Evolutionary conservation across 1,284 basidiomycete species (phyloP).

Genomic region (Cerrena zonata): DNA sequence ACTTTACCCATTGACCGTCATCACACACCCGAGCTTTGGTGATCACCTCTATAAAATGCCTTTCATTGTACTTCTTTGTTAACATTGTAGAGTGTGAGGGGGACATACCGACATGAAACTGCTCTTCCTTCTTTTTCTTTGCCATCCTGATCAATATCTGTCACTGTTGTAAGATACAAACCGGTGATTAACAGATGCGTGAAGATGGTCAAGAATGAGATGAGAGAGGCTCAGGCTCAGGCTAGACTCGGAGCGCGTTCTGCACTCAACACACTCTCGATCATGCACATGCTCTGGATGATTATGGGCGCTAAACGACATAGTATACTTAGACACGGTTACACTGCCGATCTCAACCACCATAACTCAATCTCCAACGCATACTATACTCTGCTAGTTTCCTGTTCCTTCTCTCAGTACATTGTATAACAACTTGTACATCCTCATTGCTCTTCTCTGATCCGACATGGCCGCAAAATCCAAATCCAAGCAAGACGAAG

Average conservation of each 20-base stretch:
- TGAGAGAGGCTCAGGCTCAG: too few relatives aligned
- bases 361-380: too few relatives aligned
- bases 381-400: too few relatives aligned
- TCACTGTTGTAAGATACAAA: too few relatives aligned
- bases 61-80: neutral
- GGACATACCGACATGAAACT: slow-evolving; percentile 48
- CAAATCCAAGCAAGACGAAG: slow-evolving; percentile 84
- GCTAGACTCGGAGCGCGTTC: too few relatives aligned
- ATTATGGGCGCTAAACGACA: neutral
- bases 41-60: slow-evolving; percentile 43
- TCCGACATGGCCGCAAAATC: slow-evolving; percentile 40
- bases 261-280: too few relatives aligned
- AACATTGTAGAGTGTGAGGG: neutral
- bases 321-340: neutral
- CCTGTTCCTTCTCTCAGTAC: too few relatives aligned
- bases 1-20: slow-evolving; percentile 34
- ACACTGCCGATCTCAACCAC: too few relatives aligned
- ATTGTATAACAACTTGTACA: too few relatives aligned
- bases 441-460: neutral
- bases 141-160: neutral
- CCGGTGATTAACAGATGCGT: too few relatives aligned
- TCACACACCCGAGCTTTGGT: slow-evolving; percentile 42
- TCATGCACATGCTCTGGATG: neutral
- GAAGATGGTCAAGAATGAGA: too few relatives aligned
- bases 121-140: slow-evolving; percentile 22